phyloP scores from a whole-genome alignment of 371 early-diverging fungal species.

The Nematocida homosporus region DNA sequence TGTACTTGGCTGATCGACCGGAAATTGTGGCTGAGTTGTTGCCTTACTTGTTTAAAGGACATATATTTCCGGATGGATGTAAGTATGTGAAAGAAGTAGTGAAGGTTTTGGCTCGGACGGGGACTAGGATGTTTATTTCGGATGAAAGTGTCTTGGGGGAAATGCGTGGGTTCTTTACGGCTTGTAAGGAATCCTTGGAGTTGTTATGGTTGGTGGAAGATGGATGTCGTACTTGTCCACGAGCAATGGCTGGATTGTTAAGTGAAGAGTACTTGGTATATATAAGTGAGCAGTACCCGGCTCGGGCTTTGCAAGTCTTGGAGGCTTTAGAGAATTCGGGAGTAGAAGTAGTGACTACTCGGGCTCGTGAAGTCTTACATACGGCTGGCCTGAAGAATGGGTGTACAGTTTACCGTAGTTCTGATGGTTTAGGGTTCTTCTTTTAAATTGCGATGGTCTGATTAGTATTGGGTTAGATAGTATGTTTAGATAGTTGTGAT shows the following conservation, averaged over 20 bases:
- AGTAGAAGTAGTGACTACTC: background rate
- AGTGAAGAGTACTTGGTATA: constrained; percentile 26
- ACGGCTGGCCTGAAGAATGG: too few species aligned
- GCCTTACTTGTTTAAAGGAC: constrained; percentile 47
- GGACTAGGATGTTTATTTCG: constrained; percentile 7
- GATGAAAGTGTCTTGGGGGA: constrained; percentile 14
- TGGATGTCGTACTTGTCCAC: background rate
- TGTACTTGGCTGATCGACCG: constrained; percentile 43
- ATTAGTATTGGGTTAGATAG: too few species aligned
- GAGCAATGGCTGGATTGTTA: constrained; percentile 3
- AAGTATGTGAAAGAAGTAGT: constrained; percentile 43
- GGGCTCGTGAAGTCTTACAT: background rate
- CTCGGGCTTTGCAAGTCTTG: constrained; percentile 2
- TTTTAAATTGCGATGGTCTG: too few species aligned
- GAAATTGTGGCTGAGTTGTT: constrained; percentile 19
- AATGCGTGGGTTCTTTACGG: constrained; percentile 20
- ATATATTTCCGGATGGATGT: constrained; percentile 38
- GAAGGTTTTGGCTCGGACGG: constrained; percentile 13
- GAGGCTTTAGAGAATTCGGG: background rate
- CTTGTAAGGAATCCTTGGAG: constrained; percentile 25
- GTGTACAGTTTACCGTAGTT: too few species aligned
- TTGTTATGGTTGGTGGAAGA: constrained; percentile 28
- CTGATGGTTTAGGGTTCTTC: too few species aligned
- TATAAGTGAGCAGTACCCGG: background rate
- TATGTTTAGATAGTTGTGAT: too few species aligned